These are phyloP conservation scores for Tylopilus balloui DNA, from an alignment of 768 basidiomycete genomes.

Conservation along the genomic window DNA sequence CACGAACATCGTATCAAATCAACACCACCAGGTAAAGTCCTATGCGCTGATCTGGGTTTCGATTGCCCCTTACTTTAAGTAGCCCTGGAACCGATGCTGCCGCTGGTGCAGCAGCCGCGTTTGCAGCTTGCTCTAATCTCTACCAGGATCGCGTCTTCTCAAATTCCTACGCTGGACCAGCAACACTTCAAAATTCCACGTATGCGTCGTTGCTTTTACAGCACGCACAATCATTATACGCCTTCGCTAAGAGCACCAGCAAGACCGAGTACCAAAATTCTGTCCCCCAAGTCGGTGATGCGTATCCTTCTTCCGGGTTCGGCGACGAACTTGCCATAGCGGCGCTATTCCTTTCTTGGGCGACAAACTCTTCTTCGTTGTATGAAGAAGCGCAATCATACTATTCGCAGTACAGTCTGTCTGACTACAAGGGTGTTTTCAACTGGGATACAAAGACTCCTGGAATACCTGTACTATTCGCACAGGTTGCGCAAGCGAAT, in stretches of 20 bases:
- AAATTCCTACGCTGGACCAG: slow-evolving; percentile 51
- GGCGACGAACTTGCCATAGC: slow-evolving; percentile 73
- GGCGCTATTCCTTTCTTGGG: slow-evolving; percentile 71
- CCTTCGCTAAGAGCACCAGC: slow-evolving; percentile 67
- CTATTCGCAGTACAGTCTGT: slow-evolving; percentile 55
- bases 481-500: slow-evolving; percentile 63
- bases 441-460: slow-evolving; percentile 90
- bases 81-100: slow-evolving; percentile 89
- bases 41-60: neutral
- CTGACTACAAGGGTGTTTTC: slow-evolving; percentile 54
- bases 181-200: slow-evolving; percentile 64
- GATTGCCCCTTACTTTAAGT: neutral
- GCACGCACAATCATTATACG: slow-evolving; percentile 74
- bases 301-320: slow-evolving; percentile 71
- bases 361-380: slow-evolving; percentile 54
- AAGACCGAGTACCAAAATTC: slow-evolving; percentile 63
- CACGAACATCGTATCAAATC: slow-evolving; percentile 74
- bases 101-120: slow-evolving; percentile 79
- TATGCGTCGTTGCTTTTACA: slow-evolving; percentile 67
- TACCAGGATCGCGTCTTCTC: slow-evolving; percentile 63
- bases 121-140: slow-evolving; percentile 79
- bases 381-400: slow-evolving; percentile 61
- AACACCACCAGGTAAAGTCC: slow-evolving; percentile 52
- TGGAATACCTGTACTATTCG: slow-evolving; percentile 68
- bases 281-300: slow-evolving; percentile 55